Conservation (phyloP, 352 stramenopile species). For the Peronospora farinosa region DNA sequence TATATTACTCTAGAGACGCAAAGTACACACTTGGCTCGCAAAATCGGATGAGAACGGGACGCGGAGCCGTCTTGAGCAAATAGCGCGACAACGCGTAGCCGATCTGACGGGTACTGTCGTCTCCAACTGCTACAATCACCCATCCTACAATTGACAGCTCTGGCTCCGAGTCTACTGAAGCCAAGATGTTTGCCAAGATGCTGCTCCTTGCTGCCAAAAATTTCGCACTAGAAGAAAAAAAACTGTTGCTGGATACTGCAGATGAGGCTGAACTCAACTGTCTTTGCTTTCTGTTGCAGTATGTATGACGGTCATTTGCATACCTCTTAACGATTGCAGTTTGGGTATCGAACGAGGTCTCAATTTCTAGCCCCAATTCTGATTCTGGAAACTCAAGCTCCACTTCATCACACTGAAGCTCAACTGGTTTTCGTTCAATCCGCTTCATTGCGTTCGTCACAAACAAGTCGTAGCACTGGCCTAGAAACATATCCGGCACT, state of each 20-base stretch:
- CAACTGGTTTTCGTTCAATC: constrained; percentile 43
- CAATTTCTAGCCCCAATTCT: constrained; percentile 60
- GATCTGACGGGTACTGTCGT: constrained; percentile 61
- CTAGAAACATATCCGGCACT: constrained; percentile 46
- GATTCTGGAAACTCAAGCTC: constrained; percentile 58
- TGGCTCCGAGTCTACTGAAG: constrained; percentile 17
- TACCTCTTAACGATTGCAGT: constrained; percentile 64
- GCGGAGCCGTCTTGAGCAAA: constrained; percentile 56
- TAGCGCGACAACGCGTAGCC: constrained; percentile 62
- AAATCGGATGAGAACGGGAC: constrained; percentile 65
- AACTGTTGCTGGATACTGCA: constrained; percentile 11
- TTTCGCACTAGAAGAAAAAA: constrained; percentile 16
- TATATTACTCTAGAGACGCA: constrained; percentile 41
- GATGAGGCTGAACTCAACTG: constrained; percentile 11
- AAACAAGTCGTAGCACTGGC: constrained; percentile 64
- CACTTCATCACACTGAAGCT: constrained; percentile 47
- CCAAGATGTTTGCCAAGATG: constrained; percentile 21
- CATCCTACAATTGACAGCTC: constrained; percentile 40
- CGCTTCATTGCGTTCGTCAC: constrained; percentile 46
- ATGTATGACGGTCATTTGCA: constrained; percentile 37
- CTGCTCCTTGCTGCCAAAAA: constrained; percentile 24
- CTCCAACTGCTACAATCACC: constrained; percentile 63
- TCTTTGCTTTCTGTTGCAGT: constrained; percentile 29
- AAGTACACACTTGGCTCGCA: constrained; percentile 77
- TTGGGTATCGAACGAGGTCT: constrained; percentile 68